These are phyloP conservation scores for Deinandra increscens DNA, from an alignment of 129 eudicot genomes.

Conservation along the genomic window DNA sequence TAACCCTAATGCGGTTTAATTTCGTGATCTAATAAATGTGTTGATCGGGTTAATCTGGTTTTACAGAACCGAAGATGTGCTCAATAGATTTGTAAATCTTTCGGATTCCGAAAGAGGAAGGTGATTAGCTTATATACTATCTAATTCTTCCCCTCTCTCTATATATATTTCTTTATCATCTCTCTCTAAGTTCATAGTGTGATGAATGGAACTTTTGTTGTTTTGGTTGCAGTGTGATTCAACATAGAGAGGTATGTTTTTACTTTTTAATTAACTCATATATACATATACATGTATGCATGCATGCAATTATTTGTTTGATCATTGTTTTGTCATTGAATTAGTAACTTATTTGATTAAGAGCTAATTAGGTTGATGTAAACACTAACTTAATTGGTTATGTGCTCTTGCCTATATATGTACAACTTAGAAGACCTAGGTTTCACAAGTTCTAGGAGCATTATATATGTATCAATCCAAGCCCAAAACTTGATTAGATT, in stretches of 20 bases:
- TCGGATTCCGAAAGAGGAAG: slow-evolving; percentile 73
- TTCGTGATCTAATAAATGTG: neutral
- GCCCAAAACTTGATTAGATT: no score
- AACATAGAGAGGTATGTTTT: slow-evolving; percentile 60
- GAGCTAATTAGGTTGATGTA: slow-evolving; percentile 7
- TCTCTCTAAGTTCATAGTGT: neutral
- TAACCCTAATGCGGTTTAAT: neutral
- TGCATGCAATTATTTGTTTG: neutral
- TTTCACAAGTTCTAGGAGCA: no score
- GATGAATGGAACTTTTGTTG: slow-evolving; percentile 16
- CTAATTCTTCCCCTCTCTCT: no score
- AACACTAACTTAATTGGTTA: neutral
- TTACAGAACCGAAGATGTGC: slow-evolving; percentile 66
- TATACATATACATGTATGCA: slow-evolving; percentile 4
- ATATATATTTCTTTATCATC: neutral
- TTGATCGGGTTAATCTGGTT: neutral
- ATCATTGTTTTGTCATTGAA: neutral
- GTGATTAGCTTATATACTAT: slow-evolving; percentile 22
- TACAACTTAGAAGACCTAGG: no score
- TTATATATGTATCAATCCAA: no score
- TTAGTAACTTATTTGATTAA: slow-evolving; percentile 1
- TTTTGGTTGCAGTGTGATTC: slow-evolving; percentile 54
- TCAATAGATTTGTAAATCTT: slow-evolving; percentile 54
- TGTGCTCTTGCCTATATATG: neutral
- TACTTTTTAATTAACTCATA: slow-evolving; percentile 3